Evolutionary conservation across 2,329 filamentous ascomycete species (phyloP), one percentile per base, ranked within the genome.

Genomic region (Gaeumannomyces sp.): DNA sequence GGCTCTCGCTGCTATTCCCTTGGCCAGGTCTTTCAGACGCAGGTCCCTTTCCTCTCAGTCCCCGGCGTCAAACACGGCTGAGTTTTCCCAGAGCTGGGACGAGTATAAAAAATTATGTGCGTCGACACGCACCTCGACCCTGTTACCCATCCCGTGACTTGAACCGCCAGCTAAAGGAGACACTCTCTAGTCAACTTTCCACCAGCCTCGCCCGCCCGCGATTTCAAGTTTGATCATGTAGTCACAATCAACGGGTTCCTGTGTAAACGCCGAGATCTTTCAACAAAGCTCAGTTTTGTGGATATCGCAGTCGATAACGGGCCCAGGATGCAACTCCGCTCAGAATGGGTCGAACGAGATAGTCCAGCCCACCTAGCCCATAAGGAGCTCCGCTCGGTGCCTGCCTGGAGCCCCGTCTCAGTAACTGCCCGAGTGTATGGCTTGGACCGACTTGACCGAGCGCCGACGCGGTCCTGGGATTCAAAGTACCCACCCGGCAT

Each of bases 211-310:
- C 60, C 68, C 0, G 64, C 66, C 1, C 61, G 64, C 1, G 67
- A 68, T 0, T 77, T 75, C 58, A 45, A 65, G 31, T 19, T 72
- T 7, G 76, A 77, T 53, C 60, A 79, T 10, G 71, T 76, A 27
- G 80, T 90, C 38, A 79, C 80, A 0, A 74, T 91, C 0, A 82
- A 88, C 73, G 93, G 93, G 27, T 95, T 93, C 70, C 76, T 97
- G 0, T 86, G 87, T 31, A 86, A 85, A 66, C 83, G 87, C 35
- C 83, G 86, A 67, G 86, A 91, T 70, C 79, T 93, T 28, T 87
- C 86, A 33, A 87, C 87, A 64, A 86, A 84, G 56, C 78, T 96
- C 27, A 85, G 85, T 2, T 97, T 97, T 72, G 88, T 88, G 61
- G 83, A 89, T 69, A 73, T 81, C 28, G 78, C 77, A 25, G 65